These are phyloP conservation scores for Candida buenavistaensis DNA, from an alignment of 1,139 yeast genomes.

Conservation along the genomic window DNA sequence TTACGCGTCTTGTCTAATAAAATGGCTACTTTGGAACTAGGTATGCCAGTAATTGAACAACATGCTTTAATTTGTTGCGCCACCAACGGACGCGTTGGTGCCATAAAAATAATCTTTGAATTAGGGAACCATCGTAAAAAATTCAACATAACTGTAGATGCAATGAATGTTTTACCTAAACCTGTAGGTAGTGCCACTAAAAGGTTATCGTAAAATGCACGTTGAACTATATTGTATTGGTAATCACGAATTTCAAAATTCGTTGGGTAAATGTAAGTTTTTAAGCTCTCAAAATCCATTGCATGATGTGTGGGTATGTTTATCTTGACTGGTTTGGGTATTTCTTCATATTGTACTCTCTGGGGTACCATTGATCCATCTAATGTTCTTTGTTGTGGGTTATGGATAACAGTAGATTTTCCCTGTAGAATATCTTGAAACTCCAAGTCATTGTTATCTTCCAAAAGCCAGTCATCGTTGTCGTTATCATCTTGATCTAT, in stretches of 20 bases:
- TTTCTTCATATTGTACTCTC: slow-evolving; percentile 9
- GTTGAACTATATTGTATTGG: slow-evolving; percentile 75
- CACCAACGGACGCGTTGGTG: slow-evolving; percentile 97
- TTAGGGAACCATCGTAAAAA: slow-evolving; percentile 79
- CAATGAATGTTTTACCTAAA: slow-evolving; percentile 94
- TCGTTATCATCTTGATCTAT: slow-evolving; percentile 11
- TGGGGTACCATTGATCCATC: slow-evolving; percentile 4
- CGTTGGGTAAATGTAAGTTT: slow-evolving; percentile 76
- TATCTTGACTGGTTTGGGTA: slow-evolving; percentile 8
- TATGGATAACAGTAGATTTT: background rate
- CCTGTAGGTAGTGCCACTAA: slow-evolving; percentile 97
- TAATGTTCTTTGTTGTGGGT: slow-evolving; percentile 9
- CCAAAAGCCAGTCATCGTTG: slow-evolving; percentile 14
- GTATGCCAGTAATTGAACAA: slow-evolving; percentile 81
- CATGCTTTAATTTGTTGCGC: slow-evolving; percentile 97
- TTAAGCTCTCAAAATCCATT: slow-evolving; percentile 40
- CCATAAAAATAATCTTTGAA: slow-evolving; percentile 86
- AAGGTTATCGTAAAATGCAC: slow-evolving; percentile 71
- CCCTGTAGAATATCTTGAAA: slow-evolving; percentile 13
- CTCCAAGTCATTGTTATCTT: slow-evolving; percentile 18
- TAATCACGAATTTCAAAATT: slow-evolving; percentile 84
- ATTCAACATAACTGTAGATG: slow-evolving; percentile 90
- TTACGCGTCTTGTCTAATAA: slow-evolving; percentile 68
- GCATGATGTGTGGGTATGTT: slow-evolving; percentile 49
- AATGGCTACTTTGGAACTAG: slow-evolving; percentile 74